phyloP scores from a whole-genome alignment of 2,329 filamentous ascomycete species.

The Xylariales sp. region DNA sequence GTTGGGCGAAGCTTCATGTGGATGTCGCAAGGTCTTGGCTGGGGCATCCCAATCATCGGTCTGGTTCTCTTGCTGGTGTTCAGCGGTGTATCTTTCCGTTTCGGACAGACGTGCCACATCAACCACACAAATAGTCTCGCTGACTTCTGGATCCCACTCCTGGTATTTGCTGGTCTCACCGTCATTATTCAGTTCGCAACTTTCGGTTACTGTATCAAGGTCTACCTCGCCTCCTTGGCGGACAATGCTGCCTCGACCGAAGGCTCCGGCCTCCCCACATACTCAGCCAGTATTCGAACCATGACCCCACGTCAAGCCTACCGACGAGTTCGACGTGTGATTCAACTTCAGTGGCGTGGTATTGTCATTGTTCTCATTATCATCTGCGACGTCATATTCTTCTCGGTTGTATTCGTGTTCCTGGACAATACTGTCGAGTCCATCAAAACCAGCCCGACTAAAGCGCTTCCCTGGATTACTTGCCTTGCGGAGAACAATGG shows the following conservation, averaged over 20 bases:
- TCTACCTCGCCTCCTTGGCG: constrained; percentile 80
- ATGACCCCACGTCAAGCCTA: constrained; percentile 85
- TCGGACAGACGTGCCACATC: constrained; percentile 88
- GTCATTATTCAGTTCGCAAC: constrained; percentile 67
- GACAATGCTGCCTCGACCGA: constrained; percentile 69
- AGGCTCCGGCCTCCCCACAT: constrained; percentile 69
- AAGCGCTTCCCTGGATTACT: constrained; percentile 61
- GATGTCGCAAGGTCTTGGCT: constrained; percentile 72
- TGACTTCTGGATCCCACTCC: constrained; percentile 83
- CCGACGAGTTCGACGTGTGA: constrained; percentile 76
- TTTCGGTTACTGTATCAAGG: constrained; percentile 84
- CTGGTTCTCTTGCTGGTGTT: constrained; percentile 73
- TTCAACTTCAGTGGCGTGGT: constrained; percentile 91
- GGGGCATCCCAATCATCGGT: constrained; percentile 75
- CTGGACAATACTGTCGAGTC: constrained; percentile 69
- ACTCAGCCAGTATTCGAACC: constrained; percentile 69
- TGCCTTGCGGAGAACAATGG: constrained; percentile 61
- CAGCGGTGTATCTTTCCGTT: constrained; percentile 91
- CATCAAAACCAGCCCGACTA: constrained; percentile 43
- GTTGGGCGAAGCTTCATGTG: constrained; percentile 90
- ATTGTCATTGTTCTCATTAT: constrained; percentile 89
- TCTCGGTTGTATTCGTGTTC: constrained; percentile 85
- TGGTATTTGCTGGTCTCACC: constrained; percentile 60
- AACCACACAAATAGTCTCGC: constrained; percentile 81
- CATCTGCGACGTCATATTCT: constrained; percentile 87